These are phyloP conservation scores for Trichoderma polysporum DNA, from an alignment of 2,329 filamentous ascomycete genomes.

Conservation along the genomic window DNA sequence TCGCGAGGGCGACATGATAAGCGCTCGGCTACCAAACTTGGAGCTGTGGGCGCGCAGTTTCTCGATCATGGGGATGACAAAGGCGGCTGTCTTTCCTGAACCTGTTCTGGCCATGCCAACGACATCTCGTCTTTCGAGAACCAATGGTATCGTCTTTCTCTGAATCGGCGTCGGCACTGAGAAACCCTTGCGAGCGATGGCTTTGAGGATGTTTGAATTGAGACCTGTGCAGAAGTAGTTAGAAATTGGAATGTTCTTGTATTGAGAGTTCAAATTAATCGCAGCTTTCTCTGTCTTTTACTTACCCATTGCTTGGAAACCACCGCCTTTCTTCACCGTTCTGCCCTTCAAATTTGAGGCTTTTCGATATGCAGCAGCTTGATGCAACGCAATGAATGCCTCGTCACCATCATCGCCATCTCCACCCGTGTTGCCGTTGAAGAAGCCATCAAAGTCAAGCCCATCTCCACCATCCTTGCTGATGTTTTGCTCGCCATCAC, in stretches of 20 bases:
- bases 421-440: constrained; percentile 50
- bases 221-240: constrained; percentile 52
- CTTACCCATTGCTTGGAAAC: constrained; percentile 90
- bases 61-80: constrained; percentile 98
- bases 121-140: constrained; percentile 90
- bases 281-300: neutral
- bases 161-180: constrained; percentile 96
- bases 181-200: constrained; percentile 92
- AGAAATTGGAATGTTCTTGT: neutral
- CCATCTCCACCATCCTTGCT: constrained; percentile 39
- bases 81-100: constrained; percentile 96
- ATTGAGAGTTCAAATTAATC: neutral
- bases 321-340: constrained; percentile 89
- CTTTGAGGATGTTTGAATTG: constrained; percentile 79
- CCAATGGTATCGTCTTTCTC: constrained; percentile 89
- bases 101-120: constrained; percentile 99
- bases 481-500: constrained; percentile 48
- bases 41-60: constrained; percentile 84
- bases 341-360: constrained; percentile 77
- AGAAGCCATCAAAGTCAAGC: constrained; percentile 60
- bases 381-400: constrained; percentile 85
- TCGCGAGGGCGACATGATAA: constrained; percentile 89
- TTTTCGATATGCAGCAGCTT: constrained; percentile 86
- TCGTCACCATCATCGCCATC: constrained; percentile 70
- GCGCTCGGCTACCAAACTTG: constrained; percentile 78